Evolutionary conservation across 1,139 yeast species (phyloP).

Genomic region (Entelexis sorbosivorans): DNA sequence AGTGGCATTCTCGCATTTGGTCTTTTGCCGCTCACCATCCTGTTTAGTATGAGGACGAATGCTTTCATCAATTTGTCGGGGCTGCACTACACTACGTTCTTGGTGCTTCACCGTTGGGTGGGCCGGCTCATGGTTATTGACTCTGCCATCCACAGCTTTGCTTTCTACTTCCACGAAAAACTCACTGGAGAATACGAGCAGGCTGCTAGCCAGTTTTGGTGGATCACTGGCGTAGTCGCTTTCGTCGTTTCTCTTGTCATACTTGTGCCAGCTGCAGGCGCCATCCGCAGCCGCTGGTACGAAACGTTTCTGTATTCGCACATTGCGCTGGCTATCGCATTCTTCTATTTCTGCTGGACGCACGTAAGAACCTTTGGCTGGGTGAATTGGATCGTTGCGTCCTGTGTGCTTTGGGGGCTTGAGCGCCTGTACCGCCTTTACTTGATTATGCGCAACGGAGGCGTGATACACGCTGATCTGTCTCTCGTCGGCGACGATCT

Average conservation of each 20-base stretch:
- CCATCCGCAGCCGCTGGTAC: constrained; percentile 46
- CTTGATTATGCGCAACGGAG: constrained; percentile 10
- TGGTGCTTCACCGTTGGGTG: constrained; percentile 50
- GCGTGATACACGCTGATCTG: constrained; percentile 8
- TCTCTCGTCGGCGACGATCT: background rate
- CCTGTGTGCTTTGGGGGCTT: constrained; percentile 11
- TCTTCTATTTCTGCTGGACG: constrained; percentile 17
- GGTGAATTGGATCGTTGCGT: constrained; percentile 14
- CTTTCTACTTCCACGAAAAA: constrained; percentile 26
- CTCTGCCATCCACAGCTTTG: constrained; percentile 28
- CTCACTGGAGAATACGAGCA: constrained; percentile 27
- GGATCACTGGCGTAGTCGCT: constrained; percentile 39
- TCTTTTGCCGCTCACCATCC: constrained; percentile 39
- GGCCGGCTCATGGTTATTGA: constrained; percentile 43
- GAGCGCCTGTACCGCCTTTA: constrained; percentile 12
- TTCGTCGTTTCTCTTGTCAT: constrained; percentile 36
- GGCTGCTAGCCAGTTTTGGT: constrained; percentile 29
- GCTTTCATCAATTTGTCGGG: constrained; percentile 45
- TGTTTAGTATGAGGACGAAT: constrained; percentile 53
- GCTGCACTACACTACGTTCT: constrained; percentile 50
- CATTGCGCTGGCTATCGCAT: constrained; percentile 18
- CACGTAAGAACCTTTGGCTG: constrained; percentile 20
- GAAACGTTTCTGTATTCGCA: constrained; percentile 42
- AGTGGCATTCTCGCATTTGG: constrained; percentile 19
- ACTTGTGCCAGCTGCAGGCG: constrained; percentile 38